Conservation (phyloP, 371 early-diverging fungal species). For the Mortierella sp. region DNA sequence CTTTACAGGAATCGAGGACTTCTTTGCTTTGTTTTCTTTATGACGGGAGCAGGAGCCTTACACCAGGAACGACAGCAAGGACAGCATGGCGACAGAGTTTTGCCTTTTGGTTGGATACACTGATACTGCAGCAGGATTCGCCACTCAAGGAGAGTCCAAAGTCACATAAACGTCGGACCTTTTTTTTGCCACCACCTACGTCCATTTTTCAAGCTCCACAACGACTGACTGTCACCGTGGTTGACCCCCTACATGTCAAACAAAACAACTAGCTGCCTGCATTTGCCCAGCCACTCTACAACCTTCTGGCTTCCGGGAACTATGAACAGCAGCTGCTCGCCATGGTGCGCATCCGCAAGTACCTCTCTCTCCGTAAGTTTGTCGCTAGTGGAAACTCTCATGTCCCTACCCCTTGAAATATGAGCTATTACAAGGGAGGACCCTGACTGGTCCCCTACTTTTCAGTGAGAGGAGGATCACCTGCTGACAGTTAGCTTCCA, state of each 20-base stretch:
- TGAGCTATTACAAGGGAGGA: background rate
- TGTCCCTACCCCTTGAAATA: background rate
- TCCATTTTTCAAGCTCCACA: background rate
- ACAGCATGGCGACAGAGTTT: background rate
- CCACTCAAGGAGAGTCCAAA: background rate
- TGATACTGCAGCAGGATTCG: background rate
- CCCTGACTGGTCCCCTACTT: background rate
- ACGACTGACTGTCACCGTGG: background rate
- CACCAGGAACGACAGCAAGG: background rate
- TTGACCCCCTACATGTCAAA: background rate
- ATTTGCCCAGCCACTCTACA: conserved; percentile 53
- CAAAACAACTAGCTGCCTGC: conserved; percentile 33
- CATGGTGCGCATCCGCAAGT: conserved; percentile 57
- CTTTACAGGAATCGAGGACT: background rate
- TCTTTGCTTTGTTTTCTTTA: background rate
- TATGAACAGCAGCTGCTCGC: conserved; percentile 48
- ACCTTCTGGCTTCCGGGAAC: conserved; percentile 48
- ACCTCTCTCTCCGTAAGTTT: conserved; percentile 50
- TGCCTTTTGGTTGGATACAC: background rate
- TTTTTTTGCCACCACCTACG: conserved; percentile 10
- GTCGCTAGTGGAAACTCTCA: background rate
- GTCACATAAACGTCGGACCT: background rate
- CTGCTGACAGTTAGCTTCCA: background rate
- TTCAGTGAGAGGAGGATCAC: background rate
- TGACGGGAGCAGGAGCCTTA: background rate